Evolutionary conservation across 2,329 filamentous ascomycete genomes (phyloP), one percentile per base, ranked within the genome.

Genomic region (Ampelomyces quisqualis): DNA sequence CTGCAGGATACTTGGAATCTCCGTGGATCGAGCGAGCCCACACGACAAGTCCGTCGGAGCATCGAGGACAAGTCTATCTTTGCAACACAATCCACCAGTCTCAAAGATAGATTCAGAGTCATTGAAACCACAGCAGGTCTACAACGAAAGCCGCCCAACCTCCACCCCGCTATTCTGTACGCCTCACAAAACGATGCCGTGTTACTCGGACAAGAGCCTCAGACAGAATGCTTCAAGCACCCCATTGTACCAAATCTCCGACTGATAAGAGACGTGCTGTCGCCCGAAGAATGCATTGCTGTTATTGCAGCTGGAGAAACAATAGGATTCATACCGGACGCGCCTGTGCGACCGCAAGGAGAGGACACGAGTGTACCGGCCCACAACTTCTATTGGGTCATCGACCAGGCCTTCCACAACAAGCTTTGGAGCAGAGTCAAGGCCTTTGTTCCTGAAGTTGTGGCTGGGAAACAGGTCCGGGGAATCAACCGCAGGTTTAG

Each of bases 331-430:
- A 72, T 83, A 0, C 84, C 84, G 0, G 84, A 88, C 54, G 80
- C 81, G 1, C 84, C 84, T 0, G 69, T 86, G 20, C 78, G 81
- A 2, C 79, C 81, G n/a, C 80, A 82, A 40, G 80, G 79, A 11
- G 81, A 85, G 45, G 69, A 70, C 38, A 73, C 75, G 17, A 85
- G 81, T 55, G 76, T 86, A 32, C 65, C 86, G 1, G 84, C 84
- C 0, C 84, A 87, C 69, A 87, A 86, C 63, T 85, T 87, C 53
- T 86, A 86, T 70, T 87, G 84, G 84, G 73, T 87, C 7, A 73
- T 82, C 9, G 84, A 87, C 51, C 70, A 73, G 15, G 71, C 73
- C 0, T 86, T 86, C 60, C 78, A 82, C 54, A 76, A 83, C 41
- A 74, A 70, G 10, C 71, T 87, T 1, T 87, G 84, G 84, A 64